Conservation (phyloP, 1,284 basidiomycete genomes). For the Tilletia indica region DNA sequence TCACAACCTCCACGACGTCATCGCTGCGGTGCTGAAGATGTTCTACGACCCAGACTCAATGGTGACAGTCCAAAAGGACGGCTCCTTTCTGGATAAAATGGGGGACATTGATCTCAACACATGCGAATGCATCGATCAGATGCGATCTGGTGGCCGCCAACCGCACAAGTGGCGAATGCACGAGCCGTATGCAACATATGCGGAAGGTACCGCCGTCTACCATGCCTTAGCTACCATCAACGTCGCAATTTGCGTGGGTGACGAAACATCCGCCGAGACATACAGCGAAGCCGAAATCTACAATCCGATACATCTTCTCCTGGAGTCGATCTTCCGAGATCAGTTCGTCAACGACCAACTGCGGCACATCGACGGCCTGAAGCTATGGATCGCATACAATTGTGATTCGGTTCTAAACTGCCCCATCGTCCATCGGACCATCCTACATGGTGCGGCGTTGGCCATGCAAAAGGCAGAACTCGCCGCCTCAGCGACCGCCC, state of each 20-base stretch:
- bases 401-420: slow-evolving; percentile 26
- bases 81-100: background rate
- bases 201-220: slow-evolving; percentile 24
- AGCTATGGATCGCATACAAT: slow-evolving; percentile 38
- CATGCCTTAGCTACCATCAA: slow-evolving; percentile 20
- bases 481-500: slow-evolving; percentile 67
- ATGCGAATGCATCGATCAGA: too few species aligned
- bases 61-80: background rate
- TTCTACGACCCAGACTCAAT: slow-evolving; percentile 1
- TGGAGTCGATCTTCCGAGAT: slow-evolving; percentile 67
- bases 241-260: background rate
- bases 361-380: slow-evolving; percentile 71
- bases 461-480: slow-evolving; percentile 72
- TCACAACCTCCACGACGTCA: background rate
- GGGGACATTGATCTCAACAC: too few species aligned
- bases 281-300: slow-evolving; percentile 24
- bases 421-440: slow-evolving; percentile 54
- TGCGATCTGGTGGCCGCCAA: too few species aligned
- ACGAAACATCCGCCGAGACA: background rate
- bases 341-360: slow-evolving; percentile 84
- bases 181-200: slow-evolving; percentile 36
- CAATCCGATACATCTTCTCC: slow-evolving; percentile 63
- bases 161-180: slow-evolving; percentile 21
- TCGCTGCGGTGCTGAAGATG: slow-evolving; percentile 10
- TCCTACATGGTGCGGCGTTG: slow-evolving; percentile 69